Evolutionary conservation across 805 yeast genomes (phyloP), one percentile per base, ranked within the genome.

Genomic region (Metschnikowia peoriensis): DNA sequence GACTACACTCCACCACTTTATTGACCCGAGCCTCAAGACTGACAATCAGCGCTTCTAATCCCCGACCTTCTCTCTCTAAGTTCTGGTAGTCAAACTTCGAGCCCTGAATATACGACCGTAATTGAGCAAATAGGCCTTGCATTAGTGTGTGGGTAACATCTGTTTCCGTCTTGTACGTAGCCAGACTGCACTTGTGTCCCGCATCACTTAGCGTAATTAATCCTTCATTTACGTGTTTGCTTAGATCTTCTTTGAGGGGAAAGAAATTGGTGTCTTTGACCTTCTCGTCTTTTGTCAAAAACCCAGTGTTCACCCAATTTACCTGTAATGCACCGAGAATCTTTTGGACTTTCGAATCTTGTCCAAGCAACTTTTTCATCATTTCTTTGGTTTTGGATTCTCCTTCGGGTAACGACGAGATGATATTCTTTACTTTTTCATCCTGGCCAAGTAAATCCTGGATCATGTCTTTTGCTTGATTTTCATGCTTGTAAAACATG

Each of bases 201-300:
- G 10, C 27, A 7, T 17, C 42, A 17, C 28, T 17, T 3, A 22
- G 44, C 27, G 32, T 28, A 35, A 47, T 32, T 40, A 47, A 47
- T 16, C 50, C 50, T 4, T 47, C 44, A 11, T 47, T 47, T n/a
- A 47, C 42, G 8, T 29, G 41, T 12, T 40, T 34, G 11, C 47
- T 34, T 16, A 14, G 28, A 28, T 46, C 28, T 28, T 46, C 35
- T 6, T 15, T 17, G 48, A 32, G 8, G n/a, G 16, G n/a, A 17
- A 15, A 14, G 1, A 2, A 15, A 14, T 37, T 44, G 6, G 35
- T 7, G 10, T 35, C 47, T 27, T 28, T 35, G 16, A 2, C 47
- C 17, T 38, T 17, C 6, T 37, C 47, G 2, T 10, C 38, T 7
- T 43, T 43, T 12, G 6, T 35, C 11, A 28, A 7, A 41, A 28